phyloP scores from a whole-genome alignment of 1,139 yeast species.

The Lodderomyces theae region DNA sequence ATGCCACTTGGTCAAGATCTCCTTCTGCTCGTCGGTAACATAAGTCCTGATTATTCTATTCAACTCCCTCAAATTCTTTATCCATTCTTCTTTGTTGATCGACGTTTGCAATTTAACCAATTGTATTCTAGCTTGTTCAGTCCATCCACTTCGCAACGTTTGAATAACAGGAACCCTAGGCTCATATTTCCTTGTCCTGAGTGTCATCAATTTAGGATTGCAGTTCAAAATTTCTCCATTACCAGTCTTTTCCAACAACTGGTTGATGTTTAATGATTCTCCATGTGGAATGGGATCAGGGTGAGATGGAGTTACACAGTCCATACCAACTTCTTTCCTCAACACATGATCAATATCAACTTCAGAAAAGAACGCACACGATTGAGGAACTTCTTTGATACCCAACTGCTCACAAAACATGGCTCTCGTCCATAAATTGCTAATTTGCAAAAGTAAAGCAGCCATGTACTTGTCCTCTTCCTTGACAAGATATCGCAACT shows the following conservation, averaged over 20 bases:
- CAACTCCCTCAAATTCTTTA: constrained; percentile 6
- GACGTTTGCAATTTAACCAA: constrained; percentile 32
- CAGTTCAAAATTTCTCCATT: constrained; percentile 20
- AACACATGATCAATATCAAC: constrained; percentile 87
- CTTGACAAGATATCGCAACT: constrained; percentile 75
- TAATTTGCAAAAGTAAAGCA: constrained; percentile 80
- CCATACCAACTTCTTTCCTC: constrained; percentile 84
- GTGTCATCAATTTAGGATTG: constrained; percentile 11
- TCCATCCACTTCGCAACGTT: constrained; percentile 21
- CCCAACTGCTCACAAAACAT: constrained; percentile 94
- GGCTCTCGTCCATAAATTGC: constrained; percentile 94
- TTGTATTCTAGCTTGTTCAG: constrained; percentile 19
- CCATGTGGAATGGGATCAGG: constrained; percentile 74
- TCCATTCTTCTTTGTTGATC: constrained; percentile 10
- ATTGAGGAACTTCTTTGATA: constrained; percentile 83
- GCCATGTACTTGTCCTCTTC: constrained; percentile 71
- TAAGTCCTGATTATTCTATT: not conserved
- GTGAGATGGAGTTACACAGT: constrained; percentile 89
- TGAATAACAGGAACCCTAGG: constrained; percentile 25
- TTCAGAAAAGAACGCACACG: constrained; percentile 93
- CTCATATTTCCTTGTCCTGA: constrained; percentile 18
- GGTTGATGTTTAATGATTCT: constrained; percentile 61
- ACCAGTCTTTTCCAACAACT: constrained; percentile 41
- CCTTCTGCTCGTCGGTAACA: constrained; percentile 1
- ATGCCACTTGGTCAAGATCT: not conserved